Conservation (phyloP, 1,284 basidiomycete species). For the Sporisorium scitamineum region DNA sequence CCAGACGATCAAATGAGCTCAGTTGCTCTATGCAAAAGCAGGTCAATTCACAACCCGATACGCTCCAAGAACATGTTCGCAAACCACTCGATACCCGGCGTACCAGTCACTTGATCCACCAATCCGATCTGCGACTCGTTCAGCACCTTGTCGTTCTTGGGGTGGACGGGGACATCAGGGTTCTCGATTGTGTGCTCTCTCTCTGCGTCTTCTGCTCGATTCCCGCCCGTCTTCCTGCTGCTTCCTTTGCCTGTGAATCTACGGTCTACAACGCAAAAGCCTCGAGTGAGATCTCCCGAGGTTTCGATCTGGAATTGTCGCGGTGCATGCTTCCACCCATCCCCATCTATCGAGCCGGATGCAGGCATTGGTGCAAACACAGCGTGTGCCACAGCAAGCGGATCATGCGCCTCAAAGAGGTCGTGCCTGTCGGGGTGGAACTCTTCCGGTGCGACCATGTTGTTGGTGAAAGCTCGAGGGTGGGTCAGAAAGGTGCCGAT, state of each 20-base stretch:
- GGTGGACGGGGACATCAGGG: conserved; percentile 21
- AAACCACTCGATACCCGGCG: conserved; percentile 60
- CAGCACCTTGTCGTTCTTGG: not conserved
- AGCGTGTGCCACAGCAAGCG: conserved; percentile 64
- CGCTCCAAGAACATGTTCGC: conserved; percentile 51
- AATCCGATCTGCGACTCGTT: conserved; percentile 32
- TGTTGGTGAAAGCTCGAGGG: conserved; percentile 64
- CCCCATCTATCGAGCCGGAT: conserved; percentile 1
- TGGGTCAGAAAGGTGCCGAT: conserved; percentile 60
- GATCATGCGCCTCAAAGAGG: conserved; percentile 64
- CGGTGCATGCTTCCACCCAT: conserved; percentile 40
- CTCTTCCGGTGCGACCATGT: conserved; percentile 47
- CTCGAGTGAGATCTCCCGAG: conserved; percentile 58
- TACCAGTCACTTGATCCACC: conserved; percentile 48
- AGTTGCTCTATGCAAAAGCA: no score
- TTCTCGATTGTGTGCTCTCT: conserved; percentile 31
- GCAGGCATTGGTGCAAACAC: conserved; percentile 45
- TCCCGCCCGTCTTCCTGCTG: conserved; percentile 43
- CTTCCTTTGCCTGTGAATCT: conserved; percentile 37
- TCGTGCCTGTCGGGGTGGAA: conserved; percentile 61
- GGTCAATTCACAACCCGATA: conserved; percentile 23
- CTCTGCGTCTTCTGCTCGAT: conserved; percentile 40
- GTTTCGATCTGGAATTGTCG: conserved; percentile 61
- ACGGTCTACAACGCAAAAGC: conserved; percentile 63
- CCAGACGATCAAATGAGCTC: not conserved